A percentile compares a stretch with the other conserved stretches of the same genome.
These are phyloP conservation scores for Sarcodon aspratus DNA, from an alignment of 768 basidiomycete genomes.

Conservation along the genomic window DNA sequence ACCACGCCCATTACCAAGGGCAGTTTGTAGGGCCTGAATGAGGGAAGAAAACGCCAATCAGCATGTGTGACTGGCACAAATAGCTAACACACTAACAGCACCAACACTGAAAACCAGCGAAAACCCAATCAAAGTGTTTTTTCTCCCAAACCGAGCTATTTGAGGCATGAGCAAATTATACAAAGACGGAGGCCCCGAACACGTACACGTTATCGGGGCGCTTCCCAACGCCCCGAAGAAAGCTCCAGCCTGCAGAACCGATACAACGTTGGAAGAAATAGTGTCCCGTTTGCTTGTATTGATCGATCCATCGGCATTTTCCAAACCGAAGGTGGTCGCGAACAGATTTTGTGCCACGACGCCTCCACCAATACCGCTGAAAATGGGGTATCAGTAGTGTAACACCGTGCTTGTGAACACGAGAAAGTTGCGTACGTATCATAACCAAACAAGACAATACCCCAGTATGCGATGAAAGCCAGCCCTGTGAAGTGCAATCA, in stretches of 20 bases:
- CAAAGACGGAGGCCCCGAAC: neutral
- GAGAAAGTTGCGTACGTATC: conserved; percentile 40
- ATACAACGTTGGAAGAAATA: conserved; percentile 77
- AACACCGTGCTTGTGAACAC: conserved; percentile 8
- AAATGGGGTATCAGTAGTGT: conserved; percentile 9
- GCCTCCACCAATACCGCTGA: conserved; percentile 55
- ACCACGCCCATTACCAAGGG: conserved; percentile 45
- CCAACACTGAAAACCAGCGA: conserved; percentile 57
- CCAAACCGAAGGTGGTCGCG: conserved; percentile 47
- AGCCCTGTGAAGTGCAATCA: conserved; percentile 34
- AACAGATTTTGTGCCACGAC: conserved; percentile 59
- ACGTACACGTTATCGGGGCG: conserved; percentile 53
- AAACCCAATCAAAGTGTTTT: conserved; percentile 49
- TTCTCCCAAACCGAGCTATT: conserved; percentile 49
- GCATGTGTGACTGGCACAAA: conserved; percentile 3
- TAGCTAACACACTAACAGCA: conserved; percentile 34
- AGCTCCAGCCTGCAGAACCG: conserved; percentile 78
- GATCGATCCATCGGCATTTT: conserved; percentile 28
- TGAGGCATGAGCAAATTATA: neutral
- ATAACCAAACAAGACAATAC: conserved; percentile 76
- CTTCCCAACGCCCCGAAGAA: conserved; percentile 80
- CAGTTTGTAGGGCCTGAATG: conserved; percentile 55
- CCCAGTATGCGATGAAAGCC: conserved; percentile 68
- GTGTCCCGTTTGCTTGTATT: conserved; percentile 30
- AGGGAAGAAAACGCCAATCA: neutral